Conservation (phyloP, 441 rosid genomes). For the Bocquillonia castaneifolia region DNA sequence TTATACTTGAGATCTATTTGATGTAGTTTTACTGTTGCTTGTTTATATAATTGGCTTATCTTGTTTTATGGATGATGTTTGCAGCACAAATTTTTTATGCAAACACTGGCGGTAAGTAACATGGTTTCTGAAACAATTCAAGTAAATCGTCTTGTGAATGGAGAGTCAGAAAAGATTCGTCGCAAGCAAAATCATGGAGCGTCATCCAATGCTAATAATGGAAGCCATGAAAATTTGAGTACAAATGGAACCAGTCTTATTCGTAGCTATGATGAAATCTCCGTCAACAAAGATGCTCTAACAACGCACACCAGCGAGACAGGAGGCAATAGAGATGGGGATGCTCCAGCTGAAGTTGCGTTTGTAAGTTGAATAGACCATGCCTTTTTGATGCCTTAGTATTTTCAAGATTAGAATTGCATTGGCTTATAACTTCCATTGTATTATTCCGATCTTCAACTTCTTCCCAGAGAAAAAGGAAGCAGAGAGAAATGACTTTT, state of each 20-base stretch:
- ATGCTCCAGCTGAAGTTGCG: slow-evolving; percentile 26
- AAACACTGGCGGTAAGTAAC: slow-evolving; percentile 21
- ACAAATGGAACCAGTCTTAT: slow-evolving; percentile 31
- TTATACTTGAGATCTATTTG: no score
- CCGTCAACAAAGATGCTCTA: slow-evolving; percentile 27
- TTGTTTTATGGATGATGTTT: no score
- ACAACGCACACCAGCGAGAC: slow-evolving; percentile 11
- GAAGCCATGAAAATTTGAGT: slow-evolving; percentile 31
- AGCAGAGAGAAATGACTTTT: slow-evolving; percentile 60
- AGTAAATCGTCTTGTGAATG: slow-evolving; percentile 31
- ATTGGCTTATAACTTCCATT: slow-evolving; percentile 4
- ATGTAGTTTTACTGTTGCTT: no score
- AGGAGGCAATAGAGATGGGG: no score
- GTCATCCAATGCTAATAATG: slow-evolving; percentile 31
- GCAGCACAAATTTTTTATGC: slow-evolving; percentile 25
- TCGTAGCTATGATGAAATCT: slow-evolving; percentile 24
- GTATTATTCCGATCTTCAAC: slow-evolving; percentile 14
- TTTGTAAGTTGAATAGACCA: slow-evolving; percentile 36
- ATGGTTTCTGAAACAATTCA: slow-evolving; percentile 59
- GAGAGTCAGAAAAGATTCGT: slow-evolving; percentile 40
- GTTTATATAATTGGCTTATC: no score
- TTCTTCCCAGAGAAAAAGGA: slow-evolving; percentile 41
- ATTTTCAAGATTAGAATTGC: slow-evolving; percentile 7
- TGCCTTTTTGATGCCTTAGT: slow-evolving; percentile 2
- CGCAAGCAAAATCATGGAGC: slow-evolving; percentile 23